Evolutionary conservation across 2,329 filamentous ascomycete species (phyloP).

Genomic region (Zarea fungicola): DNA sequence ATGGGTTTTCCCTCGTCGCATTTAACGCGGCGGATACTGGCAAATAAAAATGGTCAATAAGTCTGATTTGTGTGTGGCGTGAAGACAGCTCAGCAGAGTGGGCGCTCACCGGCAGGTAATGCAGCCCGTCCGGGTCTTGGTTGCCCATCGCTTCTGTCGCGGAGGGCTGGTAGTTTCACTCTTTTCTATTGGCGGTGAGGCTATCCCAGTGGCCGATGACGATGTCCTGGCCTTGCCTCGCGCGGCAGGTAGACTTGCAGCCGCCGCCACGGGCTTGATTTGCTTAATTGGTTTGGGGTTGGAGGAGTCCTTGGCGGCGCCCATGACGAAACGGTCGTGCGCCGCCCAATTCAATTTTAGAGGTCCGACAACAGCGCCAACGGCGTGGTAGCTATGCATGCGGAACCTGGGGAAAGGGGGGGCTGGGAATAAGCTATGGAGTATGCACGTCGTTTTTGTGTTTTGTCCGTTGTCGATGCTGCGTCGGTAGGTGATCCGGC

Average conservation of each 20-base stretch:
- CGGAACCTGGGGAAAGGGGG: neutral
- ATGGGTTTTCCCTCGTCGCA: slow-evolving; percentile 7
- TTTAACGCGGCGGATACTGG: slow-evolving; percentile 8
- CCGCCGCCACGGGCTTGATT: too few species aligned
- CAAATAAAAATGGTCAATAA: neutral
- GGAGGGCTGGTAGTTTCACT: slow-evolving; percentile 2
- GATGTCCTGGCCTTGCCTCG: too few species aligned
- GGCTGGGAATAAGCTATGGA: slow-evolving; percentile 6
- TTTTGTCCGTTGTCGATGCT: slow-evolving; percentile 9
- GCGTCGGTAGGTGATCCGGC: neutral
- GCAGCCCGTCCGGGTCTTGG: slow-evolving; percentile 10
- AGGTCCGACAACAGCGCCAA: neutral
- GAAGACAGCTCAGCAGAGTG: neutral
- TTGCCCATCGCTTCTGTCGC: slow-evolving; percentile 10
- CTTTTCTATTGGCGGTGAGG: slow-evolving; percentile 5
- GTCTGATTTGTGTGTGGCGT: neutral
- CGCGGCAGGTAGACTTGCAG: too few species aligned
- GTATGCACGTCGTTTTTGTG: slow-evolving; percentile 8
- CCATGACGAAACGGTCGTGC: too few species aligned
- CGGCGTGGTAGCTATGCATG: slow-evolving; percentile 6
- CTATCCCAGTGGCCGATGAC: neutral
- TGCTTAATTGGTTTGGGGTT: too few species aligned
- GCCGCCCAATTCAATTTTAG: too few species aligned
- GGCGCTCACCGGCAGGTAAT: slow-evolving; percentile 9
- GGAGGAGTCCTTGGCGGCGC: neutral